Evolutionary conservation across 768 basidiomycete species (phyloP).

Genomic region (Phallus indusiatus): DNA sequence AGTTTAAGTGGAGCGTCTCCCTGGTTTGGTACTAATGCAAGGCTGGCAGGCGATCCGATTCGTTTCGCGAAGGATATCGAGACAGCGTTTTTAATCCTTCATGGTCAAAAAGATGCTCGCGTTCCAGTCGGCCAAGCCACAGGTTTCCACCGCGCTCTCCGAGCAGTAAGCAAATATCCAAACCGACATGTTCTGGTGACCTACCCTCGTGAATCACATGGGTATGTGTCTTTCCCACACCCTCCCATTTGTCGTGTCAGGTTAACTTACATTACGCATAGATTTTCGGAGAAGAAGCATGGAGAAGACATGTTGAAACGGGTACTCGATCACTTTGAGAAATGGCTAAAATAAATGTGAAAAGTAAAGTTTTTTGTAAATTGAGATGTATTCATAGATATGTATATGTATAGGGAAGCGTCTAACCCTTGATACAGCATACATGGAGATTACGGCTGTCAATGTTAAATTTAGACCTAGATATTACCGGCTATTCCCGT

Average conservation of each 20-base stretch:
- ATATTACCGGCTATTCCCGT: no score
- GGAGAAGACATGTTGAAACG: constrained; percentile 8
- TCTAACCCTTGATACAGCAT: no score
- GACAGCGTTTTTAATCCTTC: constrained; percentile 12
- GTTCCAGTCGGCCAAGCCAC: constrained; percentile 10
- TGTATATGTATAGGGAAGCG: no score
- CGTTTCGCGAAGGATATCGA: constrained; percentile 9
- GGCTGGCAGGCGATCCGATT: constrained; percentile 6
- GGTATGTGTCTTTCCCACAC: neutral
- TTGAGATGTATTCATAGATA: no score
- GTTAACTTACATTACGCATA: neutral
- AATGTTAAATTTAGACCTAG: no score
- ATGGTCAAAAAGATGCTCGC: constrained; percentile 10
- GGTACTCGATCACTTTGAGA: constrained; percentile 8
- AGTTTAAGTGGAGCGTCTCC: constrained; percentile 5
- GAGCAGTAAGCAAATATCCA: constrained; percentile 8
- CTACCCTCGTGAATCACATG: constrained; percentile 12
- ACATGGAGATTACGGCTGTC: no score
- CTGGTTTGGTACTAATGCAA: neutral
- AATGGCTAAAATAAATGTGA: constrained; percentile 1
- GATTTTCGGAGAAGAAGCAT: constrained; percentile 8
- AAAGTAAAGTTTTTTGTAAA: no score
- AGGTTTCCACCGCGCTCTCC: constrained; percentile 10
- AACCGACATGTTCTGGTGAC: constrained; percentile 8
- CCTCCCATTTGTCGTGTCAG: neutral